Conservation (phyloP, 2,329 filamentous ascomycete genomes). For the Colletotrichum sp. region DNA sequence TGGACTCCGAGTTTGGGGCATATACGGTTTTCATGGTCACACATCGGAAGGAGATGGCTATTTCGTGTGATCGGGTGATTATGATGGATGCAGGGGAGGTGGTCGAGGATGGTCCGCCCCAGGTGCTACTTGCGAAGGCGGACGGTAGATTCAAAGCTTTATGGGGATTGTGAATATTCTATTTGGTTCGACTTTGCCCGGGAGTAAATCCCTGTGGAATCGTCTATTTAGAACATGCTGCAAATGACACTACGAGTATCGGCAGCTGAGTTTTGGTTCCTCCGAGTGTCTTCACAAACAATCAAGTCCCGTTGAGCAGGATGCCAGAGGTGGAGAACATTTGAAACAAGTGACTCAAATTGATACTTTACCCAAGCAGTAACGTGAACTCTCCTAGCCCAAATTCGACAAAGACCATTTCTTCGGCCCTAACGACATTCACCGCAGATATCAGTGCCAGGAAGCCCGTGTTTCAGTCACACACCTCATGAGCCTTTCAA, state of each 20-base stretch:
- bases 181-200: rapidly evolving
- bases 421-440: no score
- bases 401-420: background rate
- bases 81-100: background rate
- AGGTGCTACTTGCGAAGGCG: background rate
- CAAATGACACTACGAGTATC: background rate
- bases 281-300: no score
- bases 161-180: background rate
- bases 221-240: background rate
- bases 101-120: background rate
- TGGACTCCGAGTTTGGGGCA: background rate
- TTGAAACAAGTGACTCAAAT: background rate
- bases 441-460: no score
- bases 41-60: background rate
- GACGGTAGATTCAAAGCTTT: background rate
- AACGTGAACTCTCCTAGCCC: background rate
- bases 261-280: background rate
- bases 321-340: rapidly evolving
- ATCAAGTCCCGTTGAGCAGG: background rate
- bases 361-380: background rate
- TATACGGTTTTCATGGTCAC: background rate
- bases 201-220: background rate
- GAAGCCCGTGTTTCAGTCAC: no score
- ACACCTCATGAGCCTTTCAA: no score
- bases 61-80: background rate